phyloP scores from a whole-genome alignment of 1,139 yeast species.

The Waltiozyma sp. region DNA sequence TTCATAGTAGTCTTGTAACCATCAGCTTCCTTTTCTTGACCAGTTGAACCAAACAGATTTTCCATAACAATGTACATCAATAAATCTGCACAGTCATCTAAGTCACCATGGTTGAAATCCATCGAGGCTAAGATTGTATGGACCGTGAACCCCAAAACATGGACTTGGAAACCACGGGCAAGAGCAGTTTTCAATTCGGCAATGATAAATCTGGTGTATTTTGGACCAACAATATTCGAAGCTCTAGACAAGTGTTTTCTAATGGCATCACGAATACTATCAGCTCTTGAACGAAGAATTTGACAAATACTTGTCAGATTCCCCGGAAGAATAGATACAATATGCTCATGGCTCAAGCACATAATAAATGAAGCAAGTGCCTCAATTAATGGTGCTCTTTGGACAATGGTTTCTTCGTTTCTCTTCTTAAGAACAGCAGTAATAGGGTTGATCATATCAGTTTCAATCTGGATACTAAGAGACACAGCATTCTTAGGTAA shows the following conservation, averaged over 20 bases:
- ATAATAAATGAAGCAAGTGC: constrained; percentile 64
- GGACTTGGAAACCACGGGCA: constrained; percentile 86
- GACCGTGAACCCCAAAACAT: constrained; percentile 80
- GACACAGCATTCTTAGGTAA: constrained; percentile 30
- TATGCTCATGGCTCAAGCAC: constrained; percentile 47
- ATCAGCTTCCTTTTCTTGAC: constrained; percentile 91
- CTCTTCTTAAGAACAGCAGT: constrained; percentile 47
- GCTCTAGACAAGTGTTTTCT: constrained; percentile 68
- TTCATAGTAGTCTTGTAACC: constrained; percentile 81
- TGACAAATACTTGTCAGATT: constrained; percentile 79
- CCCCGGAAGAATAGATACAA: constrained; percentile 63
- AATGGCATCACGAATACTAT: constrained; percentile 79
- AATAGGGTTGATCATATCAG: constrained; percentile 54
- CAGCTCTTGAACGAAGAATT: constrained; percentile 75
- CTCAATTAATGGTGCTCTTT: constrained; percentile 72
- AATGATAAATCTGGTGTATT: constrained; percentile 61
- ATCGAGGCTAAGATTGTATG: constrained; percentile 59
- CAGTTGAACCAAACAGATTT: constrained; percentile 85
- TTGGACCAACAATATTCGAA: constrained; percentile 55
- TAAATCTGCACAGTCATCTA: constrained; percentile 55
- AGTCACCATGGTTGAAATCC: constrained; percentile 52
- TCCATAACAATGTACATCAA: constrained; percentile 77
- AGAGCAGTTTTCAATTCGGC: constrained; percentile 72
- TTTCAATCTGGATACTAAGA: constrained; percentile 41
- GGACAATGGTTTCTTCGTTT: constrained; percentile 68